phyloP scores from a whole-genome alignment of 108 stramenopile genomes.

The Conticribra weissflogii region DNA sequence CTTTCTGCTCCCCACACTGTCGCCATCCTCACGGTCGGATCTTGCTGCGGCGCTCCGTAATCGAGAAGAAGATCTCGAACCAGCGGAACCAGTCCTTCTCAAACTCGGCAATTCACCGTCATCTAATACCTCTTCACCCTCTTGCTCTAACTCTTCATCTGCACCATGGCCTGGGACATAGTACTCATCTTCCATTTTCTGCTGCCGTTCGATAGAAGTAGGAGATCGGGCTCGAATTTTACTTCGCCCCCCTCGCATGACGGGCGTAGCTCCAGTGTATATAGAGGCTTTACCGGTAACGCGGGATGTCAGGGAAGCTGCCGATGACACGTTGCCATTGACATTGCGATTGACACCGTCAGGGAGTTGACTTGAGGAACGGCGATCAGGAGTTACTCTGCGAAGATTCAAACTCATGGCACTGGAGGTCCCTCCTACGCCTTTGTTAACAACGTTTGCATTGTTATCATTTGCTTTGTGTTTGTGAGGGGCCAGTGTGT shows the following conservation, averaged over 20 bases:
- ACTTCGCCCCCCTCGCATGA: neutral
- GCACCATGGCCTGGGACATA: conserved; percentile 5
- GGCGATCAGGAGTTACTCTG: conserved; percentile 1
- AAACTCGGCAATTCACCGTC: conserved; percentile 48
- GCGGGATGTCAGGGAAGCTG: neutral
- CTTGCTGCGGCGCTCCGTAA: too few relatives aligned
- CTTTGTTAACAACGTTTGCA: too few relatives aligned
- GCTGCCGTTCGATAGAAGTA: conserved; percentile 14
- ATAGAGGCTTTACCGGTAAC: neutral
- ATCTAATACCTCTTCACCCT: conserved; percentile 27
- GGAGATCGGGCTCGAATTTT: neutral
- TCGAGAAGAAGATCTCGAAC: neutral
- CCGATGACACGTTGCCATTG: too few relatives aligned
- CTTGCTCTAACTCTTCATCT: conserved; percentile 11
- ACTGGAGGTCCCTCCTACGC: too few relatives aligned
- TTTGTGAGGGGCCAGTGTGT: neutral
- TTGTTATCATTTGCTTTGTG: neutral
- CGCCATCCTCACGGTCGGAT: too few relatives aligned
- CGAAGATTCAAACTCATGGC: conserved; percentile 1
- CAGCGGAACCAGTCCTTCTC: neutral
- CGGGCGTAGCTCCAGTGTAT: conserved; percentile 15
- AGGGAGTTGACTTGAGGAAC: neutral
- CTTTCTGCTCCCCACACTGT: neutral
- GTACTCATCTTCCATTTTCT: conserved; percentile 34
- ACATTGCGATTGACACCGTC: neutral